A percentile compares a stretch with the other conserved stretches of the same genome.
phyloP scores from a whole-genome alignment of 1,284 basidiomycete species.

The Trametes sp. region DNA sequence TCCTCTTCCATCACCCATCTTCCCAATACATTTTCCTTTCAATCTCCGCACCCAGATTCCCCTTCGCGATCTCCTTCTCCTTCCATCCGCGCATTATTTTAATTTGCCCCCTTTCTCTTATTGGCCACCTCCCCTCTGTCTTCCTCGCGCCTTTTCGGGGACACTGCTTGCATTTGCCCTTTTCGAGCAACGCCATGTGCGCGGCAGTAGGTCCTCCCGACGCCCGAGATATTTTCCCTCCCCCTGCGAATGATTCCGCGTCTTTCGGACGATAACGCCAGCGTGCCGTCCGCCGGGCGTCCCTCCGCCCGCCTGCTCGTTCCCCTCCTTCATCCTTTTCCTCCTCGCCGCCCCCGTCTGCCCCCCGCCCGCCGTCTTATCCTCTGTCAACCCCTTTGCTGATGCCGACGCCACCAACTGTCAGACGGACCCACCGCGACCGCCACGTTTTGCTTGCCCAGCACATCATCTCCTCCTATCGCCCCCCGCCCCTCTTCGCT shows the following conservation, averaged over 20 bases:
- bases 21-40: slow-evolving; percentile 30
- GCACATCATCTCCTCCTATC: slow-evolving; percentile 13
- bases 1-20: slow-evolving; percentile 25
- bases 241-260: slow-evolving; percentile 26
- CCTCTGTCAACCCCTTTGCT: slow-evolving; percentile 7
- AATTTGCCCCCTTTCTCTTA: slow-evolving; percentile 25
- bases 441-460: slow-evolving; percentile 11
- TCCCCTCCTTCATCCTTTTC: neutral
- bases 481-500: slow-evolving; percentile 22
- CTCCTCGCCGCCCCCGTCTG: neutral
- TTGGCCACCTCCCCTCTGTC: slow-evolving; percentile 22
- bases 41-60: slow-evolving; percentile 29
- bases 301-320: slow-evolving; percentile 5
- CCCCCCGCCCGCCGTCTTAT: neutral
- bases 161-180: slow-evolving; percentile 32
- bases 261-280: slow-evolving; percentile 36
- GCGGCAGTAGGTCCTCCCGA: slow-evolving; percentile 19
- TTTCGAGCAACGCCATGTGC: slow-evolving; percentile 24
- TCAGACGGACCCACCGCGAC: slow-evolving; percentile 13
- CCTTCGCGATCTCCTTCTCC: slow-evolving; percentile 21
- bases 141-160: slow-evolving; percentile 17
- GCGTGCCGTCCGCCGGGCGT: slow-evolving; percentile 11
- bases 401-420: slow-evolving; percentile 26
- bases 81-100: slow-evolving; percentile 21
- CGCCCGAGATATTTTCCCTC: slow-evolving; percentile 23